phyloP scores from a whole-genome alignment of 768 basidiomycete species.

The Auricularia sp. region DNA sequence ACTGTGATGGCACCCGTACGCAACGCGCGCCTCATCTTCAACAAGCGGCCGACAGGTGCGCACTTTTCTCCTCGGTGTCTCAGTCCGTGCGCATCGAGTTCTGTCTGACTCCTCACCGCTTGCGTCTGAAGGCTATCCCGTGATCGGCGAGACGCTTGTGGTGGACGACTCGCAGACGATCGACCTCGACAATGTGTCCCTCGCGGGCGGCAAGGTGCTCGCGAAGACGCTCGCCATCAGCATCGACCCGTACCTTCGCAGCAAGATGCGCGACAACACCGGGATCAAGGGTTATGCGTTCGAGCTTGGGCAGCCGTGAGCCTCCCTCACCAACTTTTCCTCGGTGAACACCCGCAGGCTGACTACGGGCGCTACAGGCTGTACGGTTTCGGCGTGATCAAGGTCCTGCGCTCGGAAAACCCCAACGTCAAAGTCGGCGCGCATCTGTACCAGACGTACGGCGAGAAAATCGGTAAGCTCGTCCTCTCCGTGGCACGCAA shows the following conservation, averaged over 20 bases:
- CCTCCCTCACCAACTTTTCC: not conserved
- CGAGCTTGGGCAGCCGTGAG: not conserved
- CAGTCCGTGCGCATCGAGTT: too few species aligned
- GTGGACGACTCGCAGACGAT: conserved; percentile 38
- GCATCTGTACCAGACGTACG: conserved; percentile 28
- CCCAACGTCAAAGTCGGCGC: conserved; percentile 26
- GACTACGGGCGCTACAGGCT: conserved; percentile 9
- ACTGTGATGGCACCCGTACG: not conserved
- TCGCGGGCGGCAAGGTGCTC: conserved; percentile 36
- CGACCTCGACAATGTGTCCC: conserved; percentile 36
- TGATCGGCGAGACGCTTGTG: conserved; percentile 31
- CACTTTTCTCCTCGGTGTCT: not conserved
- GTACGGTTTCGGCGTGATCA: conserved; percentile 27
- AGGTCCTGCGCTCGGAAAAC: conserved; percentile 34
- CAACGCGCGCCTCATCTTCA: not conserved
- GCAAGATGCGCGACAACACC: conserved; percentile 22
- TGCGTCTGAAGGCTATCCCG: conserved; percentile 3
- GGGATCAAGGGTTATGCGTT: not conserved
- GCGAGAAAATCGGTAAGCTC: conserved; percentile 10
- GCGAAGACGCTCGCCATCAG: conserved; percentile 40
- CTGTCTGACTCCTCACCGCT: not conserved
- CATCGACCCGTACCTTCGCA: conserved; percentile 36
- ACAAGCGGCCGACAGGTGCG: not conserved
- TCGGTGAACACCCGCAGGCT: not conserved
- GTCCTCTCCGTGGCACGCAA: not conserved